Conservation (phyloP, 2,329 filamentous ascomycete species). For the Aspergillus tamarii region DNA sequence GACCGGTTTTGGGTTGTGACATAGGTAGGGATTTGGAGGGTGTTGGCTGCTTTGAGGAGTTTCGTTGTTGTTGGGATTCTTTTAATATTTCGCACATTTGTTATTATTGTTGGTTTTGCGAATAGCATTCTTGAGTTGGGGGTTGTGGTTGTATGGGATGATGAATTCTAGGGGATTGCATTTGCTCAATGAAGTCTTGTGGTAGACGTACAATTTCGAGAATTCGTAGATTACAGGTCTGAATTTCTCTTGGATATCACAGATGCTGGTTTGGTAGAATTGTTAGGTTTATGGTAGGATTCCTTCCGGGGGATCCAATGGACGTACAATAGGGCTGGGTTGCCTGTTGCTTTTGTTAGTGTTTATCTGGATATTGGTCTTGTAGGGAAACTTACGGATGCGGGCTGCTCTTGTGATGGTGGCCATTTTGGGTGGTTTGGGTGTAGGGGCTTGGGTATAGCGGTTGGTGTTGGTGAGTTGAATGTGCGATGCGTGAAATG, state of each 20-base stretch:
- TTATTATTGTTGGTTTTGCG: constrained; percentile 3
- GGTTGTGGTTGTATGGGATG: background rate
- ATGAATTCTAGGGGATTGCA: background rate
- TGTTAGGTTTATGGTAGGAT: background rate
- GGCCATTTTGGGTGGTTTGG: constrained; percentile 18
- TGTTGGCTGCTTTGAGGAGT: constrained; percentile 62
- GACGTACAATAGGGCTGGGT: constrained; percentile 52
- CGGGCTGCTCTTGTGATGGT: constrained; percentile 24
- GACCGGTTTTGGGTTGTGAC: constrained; percentile 82
- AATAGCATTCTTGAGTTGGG: background rate
- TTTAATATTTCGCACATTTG: background rate
- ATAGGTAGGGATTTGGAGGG: constrained; percentile 70
- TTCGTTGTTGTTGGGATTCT: constrained; percentile 70
- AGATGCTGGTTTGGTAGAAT: constrained; percentile 64
- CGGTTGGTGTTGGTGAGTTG: background rate
- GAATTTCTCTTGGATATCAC: constrained; percentile 95
- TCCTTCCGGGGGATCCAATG: background rate
- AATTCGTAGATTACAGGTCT: constrained; percentile 81
- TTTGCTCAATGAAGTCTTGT: background rate
- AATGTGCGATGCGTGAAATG: background rate
- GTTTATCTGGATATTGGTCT: background rate
- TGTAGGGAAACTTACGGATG: constrained; percentile 30
- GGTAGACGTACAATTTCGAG: constrained; percentile 69
- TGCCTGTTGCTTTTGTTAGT: constrained; percentile 37
- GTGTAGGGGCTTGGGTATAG: background rate